Base-by-base conservation (phyloP, 2,329 filamentous ascomycete species). In the Talaromyces piceae region DNA sequence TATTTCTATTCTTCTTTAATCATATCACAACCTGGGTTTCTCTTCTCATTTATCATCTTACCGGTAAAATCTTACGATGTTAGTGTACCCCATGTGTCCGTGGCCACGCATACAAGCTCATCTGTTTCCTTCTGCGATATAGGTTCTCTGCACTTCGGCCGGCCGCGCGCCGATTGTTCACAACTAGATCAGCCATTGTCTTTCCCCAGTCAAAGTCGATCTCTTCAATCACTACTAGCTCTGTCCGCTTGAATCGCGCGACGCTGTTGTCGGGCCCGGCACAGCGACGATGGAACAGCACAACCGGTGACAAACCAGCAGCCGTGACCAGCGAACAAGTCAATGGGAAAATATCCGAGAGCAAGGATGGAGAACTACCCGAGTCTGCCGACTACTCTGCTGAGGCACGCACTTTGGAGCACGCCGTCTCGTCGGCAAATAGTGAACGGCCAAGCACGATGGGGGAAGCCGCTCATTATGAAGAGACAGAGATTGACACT, bases 121-220 rank as follows among this genome's bases (percentile, higher is more conserved):
- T 22, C 39, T 6, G 13, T 7, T 30, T 30, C 25, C 23, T 43
- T 12, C 23, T 39, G 20, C 30, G 22, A 20, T 44, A 26, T 56
- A 83, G 80, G 80, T 77, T 75, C 69, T 72, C 44, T 51, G 49
- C 73, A 57, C 69, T 85, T 58, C 79, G 80, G 55, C 79, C 78
- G 61, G 71, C 76, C 57, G 78, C 80, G 58, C 70, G 75, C 61
- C 77, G 79, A 61, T 74, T 79, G 45, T 60, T 81, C 52, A 69
- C 73, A 22, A 69, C 74, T 28, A 69, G 73, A 47, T 70, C 75
- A 28, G 60, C 67, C 54, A 70, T 72, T 43, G 63, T 72, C 57
- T 58, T 73, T 54, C 67, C 68, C 33, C 73, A 69, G 57, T 67
- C 67, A 52, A 67, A 69, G 47, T 66, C 67, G 48, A 65, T 74